Evolutionary conservation across 1,284 basidiomycete species (phyloP).

Genomic region (Baeospora myosura): DNA sequence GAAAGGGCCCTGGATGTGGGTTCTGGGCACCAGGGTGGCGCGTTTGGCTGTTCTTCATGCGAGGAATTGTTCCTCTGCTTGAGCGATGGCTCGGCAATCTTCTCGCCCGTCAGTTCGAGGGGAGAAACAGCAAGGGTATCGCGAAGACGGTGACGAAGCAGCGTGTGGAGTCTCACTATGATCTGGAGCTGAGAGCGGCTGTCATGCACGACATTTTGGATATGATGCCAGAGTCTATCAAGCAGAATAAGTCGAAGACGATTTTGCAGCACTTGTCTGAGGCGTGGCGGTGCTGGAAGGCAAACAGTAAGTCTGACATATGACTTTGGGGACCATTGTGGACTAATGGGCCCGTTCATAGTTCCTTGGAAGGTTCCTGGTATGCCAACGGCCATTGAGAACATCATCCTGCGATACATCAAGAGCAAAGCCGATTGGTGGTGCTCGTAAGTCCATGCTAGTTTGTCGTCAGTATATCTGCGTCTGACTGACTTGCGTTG

Average conservation of each 20-base stretch:
- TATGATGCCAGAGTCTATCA: slow-evolving; percentile 99
- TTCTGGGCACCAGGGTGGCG: slow-evolving; percentile 99
- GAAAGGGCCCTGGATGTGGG: slow-evolving; percentile 97
- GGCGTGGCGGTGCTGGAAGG: slow-evolving; percentile 99
- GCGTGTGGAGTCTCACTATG: slow-evolving; percentile 97
- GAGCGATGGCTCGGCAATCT: slow-evolving; percentile 98
- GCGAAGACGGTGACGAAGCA: slow-evolving; percentile 99
- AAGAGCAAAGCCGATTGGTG: slow-evolving; percentile 99
- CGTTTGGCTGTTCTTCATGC: slow-evolving; percentile 99
- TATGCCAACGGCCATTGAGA: slow-evolving; percentile 98
- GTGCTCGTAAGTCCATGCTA: slow-evolving; percentile 67
- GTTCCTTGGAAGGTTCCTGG: slow-evolving; percentile 95
- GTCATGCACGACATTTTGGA: slow-evolving; percentile 99
- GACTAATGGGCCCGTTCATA: slow-evolving; percentile 16
- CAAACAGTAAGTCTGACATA: slow-evolving; percentile 64
- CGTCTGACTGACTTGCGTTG: not conserved
- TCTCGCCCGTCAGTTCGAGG: slow-evolving; percentile 97
- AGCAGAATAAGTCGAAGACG: slow-evolving; percentile 98
- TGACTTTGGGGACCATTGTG: slow-evolving; percentile 1
- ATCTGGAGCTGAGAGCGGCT: slow-evolving; percentile 93
- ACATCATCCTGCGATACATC: slow-evolving; percentile 98
- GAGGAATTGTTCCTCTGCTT: slow-evolving; percentile 94
- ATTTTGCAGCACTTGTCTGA: slow-evolving; percentile 97
- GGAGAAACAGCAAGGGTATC: slow-evolving; percentile 91
- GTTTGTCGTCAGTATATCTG: slow-evolving; percentile 5